Evolutionary conservation across 139 green algal species (phyloP), one percentile per base, ranked within the genome.

Genomic region (Asterochloris sp.): DNA sequence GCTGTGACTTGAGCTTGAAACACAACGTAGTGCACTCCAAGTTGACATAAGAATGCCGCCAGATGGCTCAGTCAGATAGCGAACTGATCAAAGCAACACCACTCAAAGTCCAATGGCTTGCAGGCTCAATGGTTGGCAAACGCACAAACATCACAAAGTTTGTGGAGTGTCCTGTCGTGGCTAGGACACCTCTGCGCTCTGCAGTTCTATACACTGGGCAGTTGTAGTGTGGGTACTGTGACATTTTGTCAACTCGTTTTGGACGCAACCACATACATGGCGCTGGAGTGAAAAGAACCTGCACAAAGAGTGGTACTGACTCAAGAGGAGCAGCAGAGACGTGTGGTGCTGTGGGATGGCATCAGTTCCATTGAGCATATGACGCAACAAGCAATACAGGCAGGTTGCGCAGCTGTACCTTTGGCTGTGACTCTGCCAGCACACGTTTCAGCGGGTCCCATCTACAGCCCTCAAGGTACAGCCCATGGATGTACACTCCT

Each of bases 61-160:
- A 68, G 19, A 15, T 68, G 23, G 68, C 38, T 74, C 27, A 93
- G 66, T 93, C 90, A 23, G 84, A 88, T 24, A 93, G 76, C 76
- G 91, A 86, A 21, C 80, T 93, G 19, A 96, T 84, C 85, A 96
- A 74, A 71, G 91, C 92, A 21, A 94, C 91, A 21, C 93, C 93
- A 0, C 90, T 83, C 88, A 92, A 90, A 62, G 92, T 93, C 92
- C 92, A 96, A 80, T 96, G 89, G 54, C 79, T 80, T 63, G 88
- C 47, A 15, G 82, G 78, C 85, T 88, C 69, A 28, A 87, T 78
- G 13, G 81, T 91, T 8, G 92, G 93, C 80, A 96, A 69, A 82
- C 86, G 86, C 24, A 94, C 85, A 76, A 91, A 91, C 89, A 94
- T 93, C 13, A 97, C 93, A 79, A 95, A 97, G 78, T 97, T 97